Evolutionary conservation across 345 rosid genomes (phyloP).

Genomic region (Durio zibethinus): DNA sequence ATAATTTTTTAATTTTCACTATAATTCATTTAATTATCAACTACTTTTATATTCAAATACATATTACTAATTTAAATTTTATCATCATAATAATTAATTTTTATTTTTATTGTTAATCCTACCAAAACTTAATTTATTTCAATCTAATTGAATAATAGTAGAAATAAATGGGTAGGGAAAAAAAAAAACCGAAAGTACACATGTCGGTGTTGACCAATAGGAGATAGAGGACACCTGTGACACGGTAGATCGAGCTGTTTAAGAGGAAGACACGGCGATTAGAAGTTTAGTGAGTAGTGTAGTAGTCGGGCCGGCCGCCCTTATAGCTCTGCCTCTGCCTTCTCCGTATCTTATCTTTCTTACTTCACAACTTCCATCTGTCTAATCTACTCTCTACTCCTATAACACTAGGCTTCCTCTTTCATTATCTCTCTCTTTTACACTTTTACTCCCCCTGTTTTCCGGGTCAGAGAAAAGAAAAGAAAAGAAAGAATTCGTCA

Average conservation of each 20-base stretch:
- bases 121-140: too few relatives aligned
- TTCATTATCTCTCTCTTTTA: not conserved
- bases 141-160: too few relatives aligned
- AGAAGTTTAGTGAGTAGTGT: too few relatives aligned
- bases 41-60: too few relatives aligned
- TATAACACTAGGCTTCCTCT: not conserved
- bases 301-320: not conserved
- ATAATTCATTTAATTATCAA: too few relatives aligned
- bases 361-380: not conserved
- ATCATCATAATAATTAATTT: too few relatives aligned
- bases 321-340: not conserved
- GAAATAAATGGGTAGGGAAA: not conserved
- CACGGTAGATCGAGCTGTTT: not conserved
- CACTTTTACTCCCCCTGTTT: not conserved
- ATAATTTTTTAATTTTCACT: too few relatives aligned
- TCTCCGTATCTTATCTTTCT: not conserved
- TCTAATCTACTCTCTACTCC: not conserved
- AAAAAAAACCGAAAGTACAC: not conserved
- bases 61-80: too few relatives aligned
- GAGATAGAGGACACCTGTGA: conserved; percentile 16
- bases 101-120: too few relatives aligned
- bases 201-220: too few relatives aligned
- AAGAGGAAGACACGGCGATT: too few relatives aligned
- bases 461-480: too few relatives aligned
- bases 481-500: not conserved